Percentiles rank a stretch among this genome's conserved stretches.
phyloP scores from a whole-genome alignment of 805 yeast genomes.

The Ogataea corticis region DNA sequence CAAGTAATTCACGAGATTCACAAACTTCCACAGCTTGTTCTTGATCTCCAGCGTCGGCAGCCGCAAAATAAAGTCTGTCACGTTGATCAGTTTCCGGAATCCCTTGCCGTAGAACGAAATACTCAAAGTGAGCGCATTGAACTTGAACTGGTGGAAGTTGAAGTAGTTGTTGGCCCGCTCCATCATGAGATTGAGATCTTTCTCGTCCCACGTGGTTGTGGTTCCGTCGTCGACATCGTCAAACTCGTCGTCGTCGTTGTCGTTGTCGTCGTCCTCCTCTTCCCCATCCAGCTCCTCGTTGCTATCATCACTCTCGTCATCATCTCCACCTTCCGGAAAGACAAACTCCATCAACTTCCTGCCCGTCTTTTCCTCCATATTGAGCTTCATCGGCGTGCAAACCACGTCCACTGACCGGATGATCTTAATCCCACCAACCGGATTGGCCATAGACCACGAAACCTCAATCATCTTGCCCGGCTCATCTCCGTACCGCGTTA shows the following conservation, averaged over 20 bases:
- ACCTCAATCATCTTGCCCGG: conserved; percentile 41
- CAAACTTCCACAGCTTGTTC: conserved; percentile 69
- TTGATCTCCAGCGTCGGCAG: conserved; percentile 61
- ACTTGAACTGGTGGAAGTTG: conserved; percentile 59
- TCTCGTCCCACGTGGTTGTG: conserved; percentile 3
- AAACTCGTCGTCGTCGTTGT: no score
- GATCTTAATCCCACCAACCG: conserved; percentile 90
- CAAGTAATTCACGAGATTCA: conserved; percentile 63
- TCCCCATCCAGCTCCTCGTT: conserved; percentile 5
- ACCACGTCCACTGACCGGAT: conserved; percentile 61
- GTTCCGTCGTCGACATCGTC: conserved; percentile 14
- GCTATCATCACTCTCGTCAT: neutral
- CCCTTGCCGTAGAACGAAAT: conserved; percentile 81
- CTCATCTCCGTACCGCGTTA: conserved; percentile 47
- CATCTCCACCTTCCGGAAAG: conserved; percentile 49
- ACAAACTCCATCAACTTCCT: conserved; percentile 62
- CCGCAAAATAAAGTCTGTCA: conserved; percentile 66
- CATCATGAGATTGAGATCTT: conserved; percentile 57
- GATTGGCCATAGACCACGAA: conserved; percentile 77
- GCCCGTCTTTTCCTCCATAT: conserved; percentile 72
- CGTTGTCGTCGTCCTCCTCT: conserved; percentile 15
- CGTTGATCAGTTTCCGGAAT: conserved; percentile 66
- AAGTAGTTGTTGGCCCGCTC: conserved; percentile 70
- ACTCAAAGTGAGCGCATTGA: conserved; percentile 53
- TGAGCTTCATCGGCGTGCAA: conserved; percentile 67